These are phyloP conservation scores for Orbilia ellipsospora DNA, from an alignment of 2,329 filamentous ascomycete species.

Conservation along the genomic window DNA sequence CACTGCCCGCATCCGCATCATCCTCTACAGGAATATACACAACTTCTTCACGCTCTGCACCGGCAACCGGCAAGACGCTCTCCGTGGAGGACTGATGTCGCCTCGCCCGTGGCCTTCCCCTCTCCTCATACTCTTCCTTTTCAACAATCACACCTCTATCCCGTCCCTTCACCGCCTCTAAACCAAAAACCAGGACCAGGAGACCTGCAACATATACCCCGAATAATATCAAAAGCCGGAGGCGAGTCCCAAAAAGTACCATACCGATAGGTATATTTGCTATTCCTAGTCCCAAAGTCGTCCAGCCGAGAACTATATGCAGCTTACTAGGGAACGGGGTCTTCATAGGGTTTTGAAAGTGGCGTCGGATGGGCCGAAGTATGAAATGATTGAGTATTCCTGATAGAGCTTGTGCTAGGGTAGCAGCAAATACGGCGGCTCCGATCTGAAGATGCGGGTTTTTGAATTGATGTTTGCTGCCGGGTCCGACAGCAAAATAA, in stretches of 20 bases:
- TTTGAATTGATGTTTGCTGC: conserved; percentile 45
- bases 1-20: conserved; percentile 18
- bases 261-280: conserved; percentile 48
- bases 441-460: conserved; percentile 51
- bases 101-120: conserved; percentile 15
- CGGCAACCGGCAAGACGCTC: conserved; percentile 43
- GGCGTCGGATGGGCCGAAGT: conserved; percentile 24
- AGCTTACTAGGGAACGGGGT: conserved; percentile 44
- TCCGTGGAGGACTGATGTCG: conserved; percentile 20
- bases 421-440: conserved; percentile 31
- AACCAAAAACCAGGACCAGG: conserved; percentile 16
- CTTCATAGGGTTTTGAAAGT: conserved; percentile 36
- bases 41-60: conserved; percentile 35
- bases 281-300: conserved; percentile 34
- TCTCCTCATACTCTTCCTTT: conserved; percentile 18
- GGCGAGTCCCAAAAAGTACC: conserved; percentile 37
- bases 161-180: conserved; percentile 43
- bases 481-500: conserved; percentile 44
- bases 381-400: conserved; percentile 44
- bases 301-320: conserved; percentile 45
- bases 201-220: conserved; percentile 36
- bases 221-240: conserved; percentile 28
- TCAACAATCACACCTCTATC: conserved; percentile 28
- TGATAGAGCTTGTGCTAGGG: conserved; percentile 35
- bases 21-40: conserved; percentile 41